These are phyloP conservation scores for Exophiala oligosperma DNA, from an alignment of 2,329 filamentous ascomycete species.

Conservation along the genomic window DNA sequence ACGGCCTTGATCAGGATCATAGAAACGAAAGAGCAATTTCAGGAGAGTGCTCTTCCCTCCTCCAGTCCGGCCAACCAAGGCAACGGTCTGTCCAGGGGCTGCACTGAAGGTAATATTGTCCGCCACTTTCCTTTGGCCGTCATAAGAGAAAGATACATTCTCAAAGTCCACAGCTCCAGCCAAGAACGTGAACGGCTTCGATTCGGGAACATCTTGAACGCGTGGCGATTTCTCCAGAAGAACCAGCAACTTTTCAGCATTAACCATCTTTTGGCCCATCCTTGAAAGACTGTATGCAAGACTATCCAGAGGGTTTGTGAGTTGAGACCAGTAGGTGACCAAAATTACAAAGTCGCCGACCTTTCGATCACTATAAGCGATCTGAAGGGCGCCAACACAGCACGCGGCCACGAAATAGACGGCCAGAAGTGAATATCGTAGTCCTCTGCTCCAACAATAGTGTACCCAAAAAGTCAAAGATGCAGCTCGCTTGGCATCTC, in stretches of 20 bases:
- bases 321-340: conserved; percentile 62
- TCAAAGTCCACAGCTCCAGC: conserved; percentile 50
- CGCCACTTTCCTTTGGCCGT: conserved; percentile 49
- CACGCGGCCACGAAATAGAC: conserved; percentile 47
- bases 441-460: conserved; percentile 2
- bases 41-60: conserved; percentile 59
- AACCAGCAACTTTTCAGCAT: conserved; percentile 57
- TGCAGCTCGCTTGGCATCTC: conserved; percentile 35
- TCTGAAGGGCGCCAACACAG: conserved; percentile 55
- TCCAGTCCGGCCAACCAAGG: conserved; percentile 60
- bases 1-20: conserved; percentile 50
- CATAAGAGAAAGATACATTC: conserved; percentile 55
- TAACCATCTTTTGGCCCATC: conserved; percentile 57
- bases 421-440: conserved; percentile 12
- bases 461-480: conserved; percentile 19
- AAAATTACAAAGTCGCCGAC: conserved; percentile 66
- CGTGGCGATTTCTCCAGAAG: conserved; percentile 50
- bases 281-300: conserved; percentile 52
- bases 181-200: conserved; percentile 41
- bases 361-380: conserved; percentile 49
- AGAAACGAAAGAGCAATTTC: conserved; percentile 57
- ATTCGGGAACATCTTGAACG: conserved; percentile 40
- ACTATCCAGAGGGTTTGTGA: conserved; percentile 50
- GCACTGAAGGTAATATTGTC: conserved; percentile 50
- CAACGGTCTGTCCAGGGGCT: conserved; percentile 52